These are phyloP conservation scores for Gossypium trilobum DNA, from an alignment of 441 rosid genomes.

Conservation along the genomic window DNA sequence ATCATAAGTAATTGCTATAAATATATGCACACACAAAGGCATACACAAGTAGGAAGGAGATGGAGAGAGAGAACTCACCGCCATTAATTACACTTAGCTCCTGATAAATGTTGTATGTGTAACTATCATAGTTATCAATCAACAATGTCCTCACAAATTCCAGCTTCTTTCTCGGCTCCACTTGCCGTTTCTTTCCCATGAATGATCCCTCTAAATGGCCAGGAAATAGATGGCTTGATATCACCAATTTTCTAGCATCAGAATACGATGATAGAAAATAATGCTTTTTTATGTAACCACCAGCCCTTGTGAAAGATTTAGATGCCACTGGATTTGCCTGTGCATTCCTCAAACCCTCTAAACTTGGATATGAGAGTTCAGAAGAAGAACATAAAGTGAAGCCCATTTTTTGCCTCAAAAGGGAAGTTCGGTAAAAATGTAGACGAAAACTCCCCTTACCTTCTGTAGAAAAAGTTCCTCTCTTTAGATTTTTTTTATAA, in stretches of 20 bases:
- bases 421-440: neutral
- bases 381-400: conserved; percentile 30
- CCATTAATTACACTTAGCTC: conserved; percentile 77
- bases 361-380: conserved; percentile 34
- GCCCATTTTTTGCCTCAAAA: conserved; percentile 27
- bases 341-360: conserved; percentile 29
- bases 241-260: conserved; percentile 25
- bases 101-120: conserved; percentile 83
- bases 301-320: conserved; percentile 26
- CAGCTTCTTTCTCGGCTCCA: conserved; percentile 38
- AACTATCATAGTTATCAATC: conserved; percentile 92
- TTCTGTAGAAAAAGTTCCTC: neutral
- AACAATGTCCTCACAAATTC: conserved; percentile 75
- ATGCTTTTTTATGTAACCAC: conserved; percentile 24
- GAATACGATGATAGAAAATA: conserved; percentile 23
- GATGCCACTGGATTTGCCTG: conserved; percentile 15
- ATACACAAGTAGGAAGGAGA: neutral
- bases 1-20: neutral
- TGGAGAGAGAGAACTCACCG: conserved; percentile 29
- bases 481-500: neutral
- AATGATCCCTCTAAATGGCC: conserved; percentile 49
- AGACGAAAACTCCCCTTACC: conserved; percentile 7
- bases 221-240: conserved; percentile 38
- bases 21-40: neutral
- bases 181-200: conserved; percentile 29